Evolutionary conservation across 1,284 basidiomycete genomes (phyloP).

Genomic region (Marasmius oreades): DNA sequence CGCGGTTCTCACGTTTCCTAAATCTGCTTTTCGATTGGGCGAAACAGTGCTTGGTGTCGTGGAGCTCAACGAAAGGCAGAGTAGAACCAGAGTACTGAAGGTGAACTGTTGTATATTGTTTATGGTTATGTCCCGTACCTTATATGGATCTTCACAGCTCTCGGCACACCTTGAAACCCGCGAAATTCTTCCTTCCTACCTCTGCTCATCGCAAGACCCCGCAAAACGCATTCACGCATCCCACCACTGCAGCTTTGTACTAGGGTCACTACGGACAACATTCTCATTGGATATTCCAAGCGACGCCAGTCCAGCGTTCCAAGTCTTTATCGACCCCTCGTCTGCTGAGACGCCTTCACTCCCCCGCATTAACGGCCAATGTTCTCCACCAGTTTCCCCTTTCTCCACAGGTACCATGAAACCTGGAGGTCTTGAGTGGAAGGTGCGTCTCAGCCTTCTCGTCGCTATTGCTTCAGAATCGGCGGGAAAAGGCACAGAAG

Average conservation of each 20-base stretch:
- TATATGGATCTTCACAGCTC: constrained; percentile 42
- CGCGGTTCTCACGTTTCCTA: constrained; percentile 87
- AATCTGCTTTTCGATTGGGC: constrained; percentile 84
- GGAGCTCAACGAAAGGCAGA: constrained; percentile 70
- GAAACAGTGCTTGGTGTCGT: constrained; percentile 88
- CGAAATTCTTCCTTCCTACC: constrained; percentile 69
- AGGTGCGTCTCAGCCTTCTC: constrained; percentile 75
- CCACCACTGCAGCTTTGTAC: constrained; percentile 71
- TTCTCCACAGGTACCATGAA: constrained; percentile 6
- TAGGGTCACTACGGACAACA: constrained; percentile 68
- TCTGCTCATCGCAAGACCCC: constrained; percentile 35
- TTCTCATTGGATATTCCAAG: constrained; percentile 88
- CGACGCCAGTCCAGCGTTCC: constrained; percentile 83
- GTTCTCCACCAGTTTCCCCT: neutral
- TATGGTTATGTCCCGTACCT: neutral
- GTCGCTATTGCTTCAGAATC: constrained; percentile 61
- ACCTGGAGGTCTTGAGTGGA: constrained; percentile 81
- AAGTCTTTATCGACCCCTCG: constrained; percentile 40
- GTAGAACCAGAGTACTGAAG: constrained; percentile 67
- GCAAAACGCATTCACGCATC: constrained; percentile 77
- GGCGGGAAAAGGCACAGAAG: constrained; percentile 42
- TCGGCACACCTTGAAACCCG: constrained; percentile 84
- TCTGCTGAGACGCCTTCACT: constrained; percentile 17
- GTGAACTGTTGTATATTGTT: constrained; percentile 35
- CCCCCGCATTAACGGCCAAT: neutral